A percentile compares a stretch with the other conserved stretches of the same genome.
These are phyloP conservation scores for Lentinula raphanica DNA, from an alignment of 768 basidiomycete genomes.

Conservation along the genomic window DNA sequence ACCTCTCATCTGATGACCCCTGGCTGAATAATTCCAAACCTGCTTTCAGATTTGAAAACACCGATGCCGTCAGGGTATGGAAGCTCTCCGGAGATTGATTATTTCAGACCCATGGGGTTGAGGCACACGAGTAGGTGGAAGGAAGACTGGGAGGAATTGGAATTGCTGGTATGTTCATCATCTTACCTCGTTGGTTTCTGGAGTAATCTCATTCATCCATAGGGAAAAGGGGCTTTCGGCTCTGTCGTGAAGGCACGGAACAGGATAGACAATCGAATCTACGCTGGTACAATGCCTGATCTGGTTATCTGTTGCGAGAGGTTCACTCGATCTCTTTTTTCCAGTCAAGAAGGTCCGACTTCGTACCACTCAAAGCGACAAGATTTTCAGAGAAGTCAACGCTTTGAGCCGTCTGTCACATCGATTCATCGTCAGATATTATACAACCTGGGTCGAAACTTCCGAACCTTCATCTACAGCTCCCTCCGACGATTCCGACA, in stretches of 20 bases:
- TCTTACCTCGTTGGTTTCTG: not conserved
- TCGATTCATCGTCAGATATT: constrained; percentile 88
- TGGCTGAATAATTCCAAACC: not conserved
- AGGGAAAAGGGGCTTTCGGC: constrained; percentile 89
- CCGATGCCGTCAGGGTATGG: constrained; percentile 35
- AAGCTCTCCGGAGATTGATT: constrained; percentile 61
- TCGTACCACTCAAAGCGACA: constrained; percentile 68
- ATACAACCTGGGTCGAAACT: constrained; percentile 85
- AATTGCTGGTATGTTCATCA: constrained; percentile 54
- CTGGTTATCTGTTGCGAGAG: not conserved
- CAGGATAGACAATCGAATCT: constrained; percentile 79
- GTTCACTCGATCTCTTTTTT: constrained; percentile 6
- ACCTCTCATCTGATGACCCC: not conserved
- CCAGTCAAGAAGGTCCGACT: constrained; percentile 87
- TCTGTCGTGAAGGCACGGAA: constrained; percentile 94
- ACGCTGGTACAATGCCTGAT: constrained; percentile 71
- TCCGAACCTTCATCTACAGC: constrained; percentile 47
- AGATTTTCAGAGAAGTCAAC: constrained; percentile 88
- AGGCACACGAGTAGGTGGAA: constrained; percentile 72
- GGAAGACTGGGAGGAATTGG: constrained; percentile 92
- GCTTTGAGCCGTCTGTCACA: constrained; percentile 85
- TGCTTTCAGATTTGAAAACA: constrained; percentile 37
- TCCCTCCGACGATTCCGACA: constrained; percentile 41
- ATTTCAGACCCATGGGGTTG: constrained; percentile 40
- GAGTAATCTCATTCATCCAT: constrained; percentile 5